phyloP scores from a whole-genome alignment of 2,329 filamentous ascomycete genomes.

The Pseudogymnoascus sp. region DNA sequence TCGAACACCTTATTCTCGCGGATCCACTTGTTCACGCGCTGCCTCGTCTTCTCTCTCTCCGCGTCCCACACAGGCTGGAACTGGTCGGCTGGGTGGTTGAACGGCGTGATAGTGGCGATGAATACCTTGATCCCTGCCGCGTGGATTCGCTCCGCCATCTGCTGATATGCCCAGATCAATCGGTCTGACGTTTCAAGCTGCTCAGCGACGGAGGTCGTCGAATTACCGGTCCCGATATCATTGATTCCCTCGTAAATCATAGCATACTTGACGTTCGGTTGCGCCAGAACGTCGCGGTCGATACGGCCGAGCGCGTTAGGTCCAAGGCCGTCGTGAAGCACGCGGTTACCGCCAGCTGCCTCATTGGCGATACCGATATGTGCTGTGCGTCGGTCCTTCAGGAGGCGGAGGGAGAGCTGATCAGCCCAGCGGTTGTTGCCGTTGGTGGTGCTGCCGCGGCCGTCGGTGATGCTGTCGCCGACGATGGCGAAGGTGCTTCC shows the following conservation, averaged over 20 bases:
- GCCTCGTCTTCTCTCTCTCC: conserved; percentile 44
- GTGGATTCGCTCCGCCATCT: conserved; percentile 48
- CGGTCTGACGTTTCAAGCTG: conserved; percentile 40
- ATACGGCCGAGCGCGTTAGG: conserved; percentile 49
- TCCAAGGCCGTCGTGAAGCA: conserved; percentile 51
- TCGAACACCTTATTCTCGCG: conserved; percentile 47
- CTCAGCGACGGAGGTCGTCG: conserved; percentile 32
- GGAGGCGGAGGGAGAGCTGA: conserved; percentile 38
- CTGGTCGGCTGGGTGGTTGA: conserved; percentile 34
- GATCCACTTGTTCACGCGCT: conserved; percentile 52
- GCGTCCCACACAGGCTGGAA: conserved; percentile 43
- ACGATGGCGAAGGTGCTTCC: conserved; percentile 45
- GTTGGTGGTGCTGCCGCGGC: conserved; percentile 51
- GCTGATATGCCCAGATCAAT: conserved; percentile 46
- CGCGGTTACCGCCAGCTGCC: conserved; percentile 55
- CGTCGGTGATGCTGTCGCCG: conserved; percentile 61
- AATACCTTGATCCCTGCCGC: conserved; percentile 45
- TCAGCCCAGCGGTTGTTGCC: conserved; percentile 47
- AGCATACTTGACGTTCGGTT: conserved; percentile 45
- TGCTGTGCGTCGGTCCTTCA: conserved; percentile 30
- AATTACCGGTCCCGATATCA: conserved; percentile 46
- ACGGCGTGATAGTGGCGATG: conserved; percentile 52
- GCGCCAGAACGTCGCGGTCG: conserved; percentile 52
- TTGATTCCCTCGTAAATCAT: conserved; percentile 58
- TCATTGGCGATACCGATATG: conserved; percentile 48